Base-by-base conservation (phyloP, 2,329 filamentous ascomycete species). In the Pseudopyricularia javanii region DNA sequence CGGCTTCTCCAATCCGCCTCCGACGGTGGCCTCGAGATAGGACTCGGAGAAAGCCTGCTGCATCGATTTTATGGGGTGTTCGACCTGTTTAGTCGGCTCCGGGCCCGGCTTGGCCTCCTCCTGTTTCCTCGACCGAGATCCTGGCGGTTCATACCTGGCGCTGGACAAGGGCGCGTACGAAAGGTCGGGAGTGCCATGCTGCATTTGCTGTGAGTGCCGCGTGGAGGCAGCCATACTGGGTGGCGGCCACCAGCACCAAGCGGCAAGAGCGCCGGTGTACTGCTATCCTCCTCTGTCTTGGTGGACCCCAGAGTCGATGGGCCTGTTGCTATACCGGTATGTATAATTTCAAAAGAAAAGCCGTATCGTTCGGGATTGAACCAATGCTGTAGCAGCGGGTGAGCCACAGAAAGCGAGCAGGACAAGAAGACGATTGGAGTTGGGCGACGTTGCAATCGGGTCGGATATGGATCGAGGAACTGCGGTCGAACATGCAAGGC, bases 11-110 rank as follows among this genome's bases (percentile, higher is more conserved):
- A 65, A 61, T 12, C 68, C 68, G 3, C 68, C 65, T 11, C 68
- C 71, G n/a, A 72, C 70, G 14, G 80, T 80, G 33, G 83, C 83
- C 62, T 93, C 88, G 54, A 81, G 71, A 59, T 93, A 80, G 2
- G 87, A 91, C 68, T 93, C 88, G 60, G 86, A 83, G 64, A 94
- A 93, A 56, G 88, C 86, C 56, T 78, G 80, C 65, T 93, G 88
- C 80, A 93, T 86, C 30, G 79, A 77, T 15, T 79, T 71, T 51
- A 93, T 83, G 7, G 88, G 88, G 63, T 94, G 88, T 28, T 65
- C 61, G 11, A 72, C 24, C 24, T 45, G 40, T 45, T 45, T 33
- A 9, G 28, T 30, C 43, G 37, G 37, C 22, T 43, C 32, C 30
- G n/a, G n/a, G n/a, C n/a, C n/a, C n/a, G 20, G 11, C 35, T 52